These are phyloP conservation scores for Saccharomycopsis lassenensis DNA, from an alignment of 805 yeast genomes.

Conservation along the genomic window DNA sequence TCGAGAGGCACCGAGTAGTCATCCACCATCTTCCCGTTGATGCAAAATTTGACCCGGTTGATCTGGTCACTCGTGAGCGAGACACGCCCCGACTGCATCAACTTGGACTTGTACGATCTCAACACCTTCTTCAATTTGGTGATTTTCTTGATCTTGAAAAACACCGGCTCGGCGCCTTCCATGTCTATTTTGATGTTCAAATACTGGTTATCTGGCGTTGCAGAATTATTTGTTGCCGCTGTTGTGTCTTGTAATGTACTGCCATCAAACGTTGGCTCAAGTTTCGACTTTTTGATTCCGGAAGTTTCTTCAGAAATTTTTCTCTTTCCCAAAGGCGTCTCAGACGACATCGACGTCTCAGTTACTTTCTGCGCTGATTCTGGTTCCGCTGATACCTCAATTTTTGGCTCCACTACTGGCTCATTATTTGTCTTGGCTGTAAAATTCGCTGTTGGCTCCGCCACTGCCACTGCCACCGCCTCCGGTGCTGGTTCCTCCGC, in stretches of 20 bases:
- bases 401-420: neutral
- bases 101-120: constrained; percentile 14
- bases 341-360: neutral
- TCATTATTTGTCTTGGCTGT: neutral
- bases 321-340: constrained; percentile 1
- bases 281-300: neutral
- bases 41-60: constrained; percentile 5
- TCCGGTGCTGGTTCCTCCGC: neutral
- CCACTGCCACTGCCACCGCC: neutral
- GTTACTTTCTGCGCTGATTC: neutral
- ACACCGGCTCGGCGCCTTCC: constrained; percentile 6
- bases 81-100: constrained; percentile 1
- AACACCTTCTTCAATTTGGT: constrained; percentile 16
- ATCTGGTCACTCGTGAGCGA: constrained; percentile 4
- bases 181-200: constrained; percentile 16
- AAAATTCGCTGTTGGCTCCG: no score
- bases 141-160: constrained; percentile 14
- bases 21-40: constrained; percentile 5
- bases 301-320: neutral
- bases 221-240: neutral
- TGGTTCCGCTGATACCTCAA: neutral
- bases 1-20: constrained; percentile 10
- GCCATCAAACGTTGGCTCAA: neutral
- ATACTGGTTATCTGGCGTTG: constrained; percentile 1
- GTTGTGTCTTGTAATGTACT: neutral